Evolutionary conservation across 352 stramenopile genomes (phyloP).

Genomic region (Pythium aristosporum): DNA sequence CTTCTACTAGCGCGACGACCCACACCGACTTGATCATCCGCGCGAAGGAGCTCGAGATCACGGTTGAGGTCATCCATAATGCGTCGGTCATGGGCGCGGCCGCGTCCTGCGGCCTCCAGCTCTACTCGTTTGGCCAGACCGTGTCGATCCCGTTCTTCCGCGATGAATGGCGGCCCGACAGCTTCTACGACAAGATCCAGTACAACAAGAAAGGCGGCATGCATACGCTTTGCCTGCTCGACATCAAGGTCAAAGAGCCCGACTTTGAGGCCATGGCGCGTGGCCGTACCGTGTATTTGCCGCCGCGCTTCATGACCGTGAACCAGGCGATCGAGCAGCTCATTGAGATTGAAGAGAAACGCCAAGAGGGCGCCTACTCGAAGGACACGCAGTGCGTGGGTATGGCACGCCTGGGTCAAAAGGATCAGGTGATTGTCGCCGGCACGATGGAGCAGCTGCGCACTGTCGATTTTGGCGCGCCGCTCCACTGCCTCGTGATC

Average conservation of each 20-base stretch:
- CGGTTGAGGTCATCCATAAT: constrained; percentile 98
- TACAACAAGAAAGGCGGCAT: constrained; percentile 96
- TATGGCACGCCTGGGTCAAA: constrained; percentile 94
- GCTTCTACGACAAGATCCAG: constrained; percentile 98
- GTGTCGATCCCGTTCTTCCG: constrained; percentile 98
- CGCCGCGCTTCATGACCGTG: constrained; percentile 98
- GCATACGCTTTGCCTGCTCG: constrained; percentile 98
- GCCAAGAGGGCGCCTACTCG: constrained; percentile 85
- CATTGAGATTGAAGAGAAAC: constrained; percentile 92
- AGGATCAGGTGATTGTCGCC: constrained; percentile 92
- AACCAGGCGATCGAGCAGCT: constrained; percentile 95
- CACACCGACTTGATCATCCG: constrained; percentile 98
- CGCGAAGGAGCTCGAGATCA: constrained; percentile 90
- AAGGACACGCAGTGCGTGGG: constrained; percentile 88
- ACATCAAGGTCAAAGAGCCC: constrained; percentile 99
- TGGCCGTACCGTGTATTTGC: constrained; percentile 91
- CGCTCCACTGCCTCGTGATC: constrained; percentile 97
- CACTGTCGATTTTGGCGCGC: constrained; percentile 93
- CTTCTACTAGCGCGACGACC: constrained; percentile 88
- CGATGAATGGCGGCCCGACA: constrained; percentile 94
- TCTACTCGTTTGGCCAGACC: constrained; percentile 99
- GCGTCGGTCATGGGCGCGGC: constrained; percentile 98
- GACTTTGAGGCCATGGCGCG: constrained; percentile 97
- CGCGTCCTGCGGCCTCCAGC: constrained; percentile 94
- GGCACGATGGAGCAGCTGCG: constrained; percentile 94